Base-by-base conservation (phyloP, 140 eudicot genomes). In the Anethum foeniculum region DNA sequence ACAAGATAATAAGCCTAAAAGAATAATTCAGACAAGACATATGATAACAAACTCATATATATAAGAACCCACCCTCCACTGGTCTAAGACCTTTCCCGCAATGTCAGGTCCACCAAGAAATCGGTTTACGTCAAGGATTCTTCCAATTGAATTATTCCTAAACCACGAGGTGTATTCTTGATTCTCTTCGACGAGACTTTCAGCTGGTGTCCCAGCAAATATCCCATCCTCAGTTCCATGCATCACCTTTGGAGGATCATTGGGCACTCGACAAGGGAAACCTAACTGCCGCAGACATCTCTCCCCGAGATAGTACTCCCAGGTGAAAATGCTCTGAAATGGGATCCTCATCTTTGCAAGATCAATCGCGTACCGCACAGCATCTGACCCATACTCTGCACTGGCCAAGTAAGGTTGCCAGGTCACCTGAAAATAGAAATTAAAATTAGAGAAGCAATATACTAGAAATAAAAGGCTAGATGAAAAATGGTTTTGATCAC, bases 231-330 rank as follows among this genome's bases (percentile, higher is more conserved):
- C 34, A 2, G 32, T 8, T 38, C 80, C 80, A 41, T 75, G 39
- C 79, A 75, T 75, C 6, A 13, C 27, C 43, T 15, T 13, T 28
- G 79, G 64, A 47, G 79, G 79, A 13, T 52, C 25, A 28, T 1
- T 5, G 4, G 79, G 79, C 16, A 75, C 79, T 75, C 6, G 60
- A 75, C 79, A 47, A 75, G 27, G 79, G 44, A 75, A 47, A 27
- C 79, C 79, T 9, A 75, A 47, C 34, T 75, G 79, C 6, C 79
- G 25, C 34, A 13, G 43, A 48, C 79, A 75, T 36, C 79, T 75
- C 79, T 75, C 79, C 64, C 79, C 79, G 19, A 75, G 79, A 28
- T 75, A 75, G 79, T 75, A 75, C 64, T 75, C 79, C 79, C 79
- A 75, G 79, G 79, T 75, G 64, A 28, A 60, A 27, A 75, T 34